phyloP scores from a whole-genome alignment of 805 yeast genomes.

The Candida parachauliodes region DNA sequence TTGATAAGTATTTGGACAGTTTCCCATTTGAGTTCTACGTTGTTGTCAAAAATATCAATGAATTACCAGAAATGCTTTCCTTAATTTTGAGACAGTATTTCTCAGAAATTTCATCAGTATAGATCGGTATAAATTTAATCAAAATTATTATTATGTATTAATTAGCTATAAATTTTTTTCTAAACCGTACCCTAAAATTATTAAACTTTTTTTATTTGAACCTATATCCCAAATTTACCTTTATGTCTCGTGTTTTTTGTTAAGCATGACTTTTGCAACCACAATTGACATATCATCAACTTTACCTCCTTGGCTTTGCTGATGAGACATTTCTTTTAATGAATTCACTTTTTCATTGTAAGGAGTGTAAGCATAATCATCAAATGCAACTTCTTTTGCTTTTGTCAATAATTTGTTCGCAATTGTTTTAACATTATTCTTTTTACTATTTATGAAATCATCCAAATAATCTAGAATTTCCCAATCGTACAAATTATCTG shows the following conservation, averaged over 20 bases:
- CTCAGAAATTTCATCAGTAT: slow-evolving; percentile 48
- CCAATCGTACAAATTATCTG: slow-evolving; percentile 49
- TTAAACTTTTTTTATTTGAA: neutral
- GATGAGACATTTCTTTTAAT: slow-evolving; percentile 25
- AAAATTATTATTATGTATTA: slow-evolving; percentile 4
- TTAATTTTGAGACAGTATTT: slow-evolving; percentile 89
- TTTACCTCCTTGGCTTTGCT: slow-evolving; percentile 47
- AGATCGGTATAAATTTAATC: neutral
- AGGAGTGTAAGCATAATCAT: slow-evolving; percentile 51
- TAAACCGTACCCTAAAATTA: slow-evolving; percentile 1
- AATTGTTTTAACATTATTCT: slow-evolving; percentile 33
- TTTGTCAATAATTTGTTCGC: slow-evolving; percentile 39
- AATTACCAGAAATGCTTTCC: slow-evolving; percentile 88
- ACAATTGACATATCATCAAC: slow-evolving; percentile 53
- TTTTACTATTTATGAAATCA: slow-evolving; percentile 23
- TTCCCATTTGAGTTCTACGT: slow-evolving; percentile 98
- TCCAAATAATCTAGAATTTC: slow-evolving; percentile 41
- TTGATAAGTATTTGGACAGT: slow-evolving; percentile 80
- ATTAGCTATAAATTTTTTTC: neutral
- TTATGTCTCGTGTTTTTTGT: neutral
- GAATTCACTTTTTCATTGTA: slow-evolving; percentile 49
- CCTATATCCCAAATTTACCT: neutral
- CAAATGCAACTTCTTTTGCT: slow-evolving; percentile 49
- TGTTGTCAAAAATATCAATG: slow-evolving; percentile 83
- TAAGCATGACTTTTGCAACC: slow-evolving; percentile 38